Percentiles rank a stretch among this genome's conserved stretches.
These are phyloP conservation scores for Protomyces gravidus DNA, from an alignment of 1,139 yeast species.

Conservation along the genomic window DNA sequence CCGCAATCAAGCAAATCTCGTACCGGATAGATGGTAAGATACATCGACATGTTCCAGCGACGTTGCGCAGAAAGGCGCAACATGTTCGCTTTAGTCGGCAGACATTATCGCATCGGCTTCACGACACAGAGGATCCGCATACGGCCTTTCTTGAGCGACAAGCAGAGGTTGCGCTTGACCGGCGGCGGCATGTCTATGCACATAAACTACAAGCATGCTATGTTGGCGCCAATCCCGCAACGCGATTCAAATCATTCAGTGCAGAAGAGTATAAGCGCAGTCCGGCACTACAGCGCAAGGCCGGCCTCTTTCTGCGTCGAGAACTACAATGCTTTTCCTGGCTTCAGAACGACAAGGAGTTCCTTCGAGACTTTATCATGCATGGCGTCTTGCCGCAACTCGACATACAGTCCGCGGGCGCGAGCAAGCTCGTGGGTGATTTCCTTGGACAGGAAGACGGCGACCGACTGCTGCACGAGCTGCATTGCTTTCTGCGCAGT, in stretches of 20 bases:
- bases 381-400: constrained; percentile 16
- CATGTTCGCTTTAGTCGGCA: constrained; percentile 7
- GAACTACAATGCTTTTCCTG: constrained; percentile 19
- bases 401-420: constrained; percentile 21
- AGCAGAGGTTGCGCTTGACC: constrained; percentile 5
- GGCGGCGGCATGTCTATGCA: constrained; percentile 12
- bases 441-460: constrained; percentile 7
- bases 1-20: not conserved
- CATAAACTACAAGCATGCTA: constrained; percentile 5
- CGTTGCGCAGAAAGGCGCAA: constrained; percentile 6
- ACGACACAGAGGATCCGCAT: not conserved
- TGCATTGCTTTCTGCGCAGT: constrained; percentile 16
- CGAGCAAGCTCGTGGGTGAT: constrained; percentile 11
- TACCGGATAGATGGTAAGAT: constrained; percentile 12
- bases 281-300: constrained; percentile 14
- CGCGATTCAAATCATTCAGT: constrained; percentile 15
- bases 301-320: constrained; percentile 12
- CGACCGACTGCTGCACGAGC: constrained; percentile 14
- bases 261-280: not conserved
- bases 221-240: constrained; percentile 16
- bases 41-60: constrained; percentile 1
- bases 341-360: constrained; percentile 4
- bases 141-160: not conserved
- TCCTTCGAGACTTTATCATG: constrained; percentile 12
- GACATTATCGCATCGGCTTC: not conserved